Evolutionary conservation across 306 rosid species (phyloP).

Genomic region (Trichosanthes cucumerina): DNA sequence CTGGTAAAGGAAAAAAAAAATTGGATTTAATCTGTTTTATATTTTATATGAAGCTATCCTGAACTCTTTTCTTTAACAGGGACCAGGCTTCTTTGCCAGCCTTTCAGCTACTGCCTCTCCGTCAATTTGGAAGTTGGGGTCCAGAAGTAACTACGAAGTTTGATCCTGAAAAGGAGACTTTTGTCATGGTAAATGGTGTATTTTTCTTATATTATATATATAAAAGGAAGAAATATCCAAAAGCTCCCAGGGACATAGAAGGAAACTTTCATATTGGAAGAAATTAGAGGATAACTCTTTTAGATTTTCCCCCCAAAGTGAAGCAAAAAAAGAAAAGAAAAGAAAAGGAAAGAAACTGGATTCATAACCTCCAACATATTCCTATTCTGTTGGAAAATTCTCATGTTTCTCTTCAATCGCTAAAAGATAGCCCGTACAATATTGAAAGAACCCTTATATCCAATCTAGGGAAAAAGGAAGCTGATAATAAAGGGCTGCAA

Average conservation of each 20-base stretch:
- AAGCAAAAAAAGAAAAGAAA: background rate
- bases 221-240: background rate
- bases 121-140: slow-evolving; percentile 87
- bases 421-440: background rate
- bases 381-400: background rate
- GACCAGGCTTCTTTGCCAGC: slow-evolving; percentile 72
- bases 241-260: background rate
- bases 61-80: slow-evolving; percentile 36
- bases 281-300: background rate
- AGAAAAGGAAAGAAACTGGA: background rate
- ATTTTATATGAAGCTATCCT: background rate
- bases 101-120: slow-evolving; percentile 78
- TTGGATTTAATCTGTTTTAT: background rate
- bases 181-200: background rate
- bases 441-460: background rate
- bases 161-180: slow-evolving; percentile 30
- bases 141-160: slow-evolving; percentile 62
- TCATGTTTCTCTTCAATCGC: background rate
- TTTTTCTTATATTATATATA: background rate
- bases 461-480: background rate
- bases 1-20: background rate
- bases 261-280: background rate
- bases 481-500: background rate
- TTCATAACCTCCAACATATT: background rate
- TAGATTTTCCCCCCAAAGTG: background rate